Percentiles rank a stretch among this genome's conserved stretches.
Conservation (phyloP, 2,329 filamentous ascomycete genomes). For the Plenodomus biglobosus region DNA sequence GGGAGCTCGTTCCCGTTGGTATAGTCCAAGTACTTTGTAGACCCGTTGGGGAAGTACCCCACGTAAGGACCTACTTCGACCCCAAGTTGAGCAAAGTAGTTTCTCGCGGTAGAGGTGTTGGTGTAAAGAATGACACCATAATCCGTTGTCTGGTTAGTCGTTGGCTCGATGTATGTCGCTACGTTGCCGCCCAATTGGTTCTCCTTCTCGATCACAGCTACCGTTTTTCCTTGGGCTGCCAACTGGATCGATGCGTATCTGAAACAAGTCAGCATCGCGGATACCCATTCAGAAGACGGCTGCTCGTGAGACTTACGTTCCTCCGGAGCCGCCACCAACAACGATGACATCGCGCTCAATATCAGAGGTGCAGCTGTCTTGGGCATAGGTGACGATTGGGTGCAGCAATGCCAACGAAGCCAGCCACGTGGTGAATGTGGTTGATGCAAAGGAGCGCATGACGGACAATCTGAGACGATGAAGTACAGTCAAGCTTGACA, state of each 20-base stretch:
- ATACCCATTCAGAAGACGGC: not conserved
- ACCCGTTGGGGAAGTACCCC: not conserved
- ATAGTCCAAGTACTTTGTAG: not conserved
- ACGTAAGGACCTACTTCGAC: constrained; percentile 1
- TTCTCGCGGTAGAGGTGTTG: constrained; percentile 1
- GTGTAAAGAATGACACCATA: not conserved
- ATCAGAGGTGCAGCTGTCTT: not conserved
- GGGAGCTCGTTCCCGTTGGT: not conserved
- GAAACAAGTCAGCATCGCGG: not conserved
- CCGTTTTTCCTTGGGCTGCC: constrained; percentile 1
- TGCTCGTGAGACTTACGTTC: not conserved
- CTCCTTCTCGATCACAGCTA: constrained; percentile 3
- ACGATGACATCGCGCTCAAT: constrained; percentile 3
- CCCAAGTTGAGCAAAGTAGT: constrained; percentile 1
- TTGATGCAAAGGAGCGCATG: constrained; percentile 1
- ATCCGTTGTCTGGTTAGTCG: constrained; percentile 2
- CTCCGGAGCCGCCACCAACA: constrained; percentile 2
- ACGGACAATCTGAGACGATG: not conserved
- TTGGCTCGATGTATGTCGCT: constrained; percentile 2
- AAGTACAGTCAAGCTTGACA: not conserved
- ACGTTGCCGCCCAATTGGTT: constrained; percentile 1
- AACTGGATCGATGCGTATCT: constrained; percentile 2
- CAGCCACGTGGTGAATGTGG: not conserved
- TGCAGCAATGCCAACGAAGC: not conserved
- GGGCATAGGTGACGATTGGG: constrained; percentile 1